Evolutionary conservation across 768 basidiomycete genomes (phyloP), one percentile per base, ranked within the genome.

Genomic region (Rhodosporidiobolus sp.): DNA sequence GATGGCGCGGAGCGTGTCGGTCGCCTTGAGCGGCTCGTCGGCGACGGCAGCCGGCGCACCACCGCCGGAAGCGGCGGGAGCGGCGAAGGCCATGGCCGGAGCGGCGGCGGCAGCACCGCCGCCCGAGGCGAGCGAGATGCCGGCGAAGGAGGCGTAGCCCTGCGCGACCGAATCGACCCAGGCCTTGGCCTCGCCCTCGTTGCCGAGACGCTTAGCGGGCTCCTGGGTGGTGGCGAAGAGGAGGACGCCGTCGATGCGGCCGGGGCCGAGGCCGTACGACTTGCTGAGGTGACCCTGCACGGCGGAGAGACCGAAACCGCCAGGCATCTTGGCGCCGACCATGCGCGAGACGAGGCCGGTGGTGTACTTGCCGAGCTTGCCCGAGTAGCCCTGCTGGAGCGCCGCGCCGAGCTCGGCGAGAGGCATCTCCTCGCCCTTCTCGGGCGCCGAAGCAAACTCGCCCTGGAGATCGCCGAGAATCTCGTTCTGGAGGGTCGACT

Each of bases 401-500:
- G 91, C 88, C 38, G 92, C 86, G 53, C 94, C 96, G 17, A 99
- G 88, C 80, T 99, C 96, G 77, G 97, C 94, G 61, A 99, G 87
- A 48, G 96, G 90, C 53, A 99, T 86, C 78, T 99, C 96, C 81
- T 99, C 96, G 17, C 91, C 94, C 84, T 98, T 99, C 84, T 99
- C 96, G 0, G 96, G 96, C 2, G 95, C 92, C 14, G 92, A 91
- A 8, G 88, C 78, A 81, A 99, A 99, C 81, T 99, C 96, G 78
- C 92, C 87, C 79, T 96, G 94, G 50, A 99, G 85, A 80, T 98
- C 96, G 58, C 96, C 96, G 55, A 99, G 84, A 73, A 99, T 97
- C 81, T 99, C 96, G 81, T 99, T 99, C 83, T 98, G 96, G 70
- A 99, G 85, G 0, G 96, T 99, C 26, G 95, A 98, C 83, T 99